Evolutionary conservation across 371 early-diverging fungal species (phyloP).

Genomic region (Rhizopus delemar): DNA sequence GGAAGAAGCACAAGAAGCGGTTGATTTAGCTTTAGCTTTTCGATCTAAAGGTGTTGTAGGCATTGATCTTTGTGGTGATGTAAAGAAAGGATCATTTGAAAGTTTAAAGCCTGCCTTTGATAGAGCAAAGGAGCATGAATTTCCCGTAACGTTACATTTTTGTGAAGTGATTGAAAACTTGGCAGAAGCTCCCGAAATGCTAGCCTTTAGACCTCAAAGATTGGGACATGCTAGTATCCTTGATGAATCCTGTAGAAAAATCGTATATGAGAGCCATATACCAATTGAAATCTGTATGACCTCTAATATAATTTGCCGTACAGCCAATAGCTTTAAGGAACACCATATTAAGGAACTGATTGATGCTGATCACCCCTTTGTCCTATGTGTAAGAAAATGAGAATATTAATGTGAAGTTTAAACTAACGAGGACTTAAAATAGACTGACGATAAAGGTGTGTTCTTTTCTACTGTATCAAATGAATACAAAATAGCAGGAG

Average conservation of each 20-base stretch:
- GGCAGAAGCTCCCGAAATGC: conserved; percentile 44
- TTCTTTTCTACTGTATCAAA: conserved; percentile 54
- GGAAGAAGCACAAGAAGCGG: conserved; percentile 56
- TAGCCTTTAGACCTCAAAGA: conserved; percentile 51
- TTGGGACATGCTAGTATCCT: conserved; percentile 66
- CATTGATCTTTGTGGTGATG: conserved; percentile 69
- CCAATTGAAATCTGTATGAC: conserved; percentile 71
- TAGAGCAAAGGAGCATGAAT: conserved; percentile 47
- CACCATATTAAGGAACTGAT: conserved; percentile 61
- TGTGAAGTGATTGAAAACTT: conserved; percentile 55
- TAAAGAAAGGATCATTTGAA: conserved; percentile 45
- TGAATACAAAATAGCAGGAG: conserved; percentile 49
- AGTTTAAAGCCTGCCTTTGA: conserved; percentile 52
- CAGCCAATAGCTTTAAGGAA: conserved; percentile 46
- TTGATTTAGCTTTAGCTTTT: conserved; percentile 55
- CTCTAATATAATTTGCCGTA: conserved; percentile 64
- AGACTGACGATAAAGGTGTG: conserved; percentile 66
- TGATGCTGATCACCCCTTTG: conserved; percentile 50
- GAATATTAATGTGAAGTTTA: neutral
- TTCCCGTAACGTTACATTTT: conserved; percentile 62
- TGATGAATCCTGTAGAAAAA: conserved; percentile 34
- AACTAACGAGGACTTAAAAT: neutral
- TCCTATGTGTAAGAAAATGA: conserved; percentile 56
- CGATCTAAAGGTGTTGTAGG: conserved; percentile 54
- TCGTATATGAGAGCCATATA: conserved; percentile 40